Base-by-base conservation (phyloP, 495 filamentous ascomycete genomes). In the Corynascus novoguineensis region DNA sequence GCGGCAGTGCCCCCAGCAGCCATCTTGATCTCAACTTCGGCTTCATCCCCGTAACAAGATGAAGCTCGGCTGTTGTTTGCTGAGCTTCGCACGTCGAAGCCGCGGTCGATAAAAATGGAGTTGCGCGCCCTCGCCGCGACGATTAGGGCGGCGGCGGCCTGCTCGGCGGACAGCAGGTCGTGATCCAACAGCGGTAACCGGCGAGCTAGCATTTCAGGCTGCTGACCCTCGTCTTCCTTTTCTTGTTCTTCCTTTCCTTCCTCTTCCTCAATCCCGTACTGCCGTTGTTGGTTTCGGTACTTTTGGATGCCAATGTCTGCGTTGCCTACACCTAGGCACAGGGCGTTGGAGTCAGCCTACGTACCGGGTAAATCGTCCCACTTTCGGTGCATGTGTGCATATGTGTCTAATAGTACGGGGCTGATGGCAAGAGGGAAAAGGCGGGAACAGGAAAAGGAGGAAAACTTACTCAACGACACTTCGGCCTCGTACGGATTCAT, bases 401-500 rank as follows among this genome's bases (percentile, higher is more conserved):
- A n/a, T n/a, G n/a, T n/a, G n/a, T n/a, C n/a, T n/a, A n/a, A n/a
- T n/a, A n/a, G n/a, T n/a, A n/a, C n/a, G n/a, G n/a, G n/a, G n/a
- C n/a, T n/a, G n/a, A n/a, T n/a, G n/a, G n/a, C n/a, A n/a, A n/a
- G n/a, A n/a, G n/a, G n/a, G 15, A n/a, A 29, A n/a, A 7, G 44
- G 25, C 3, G 19, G 29, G 0, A 19, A 28, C 14, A 37, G 27
- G n/a, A 51, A 27, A 10, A 38, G 14, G 1, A 32, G 1, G 27
- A 24, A 14, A 9, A 37, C 52, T 49, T 28, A 60, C 60, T 34
- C 8, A 57, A 17, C n/a, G 55, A 40, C 29, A 37, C 56, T 42
- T 59, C 50, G 19, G 60, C 60, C 49, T 62, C 63, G 22, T 63
- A 60, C 8, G 63, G 50, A 51, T 57, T 65, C 60, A 65, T 62